Percentiles rank a stretch among this genome's conserved stretches.
Evolutionary conservation across 768 basidiomycete species (phyloP).

Genomic region (Paxillus rubicundulus): DNA sequence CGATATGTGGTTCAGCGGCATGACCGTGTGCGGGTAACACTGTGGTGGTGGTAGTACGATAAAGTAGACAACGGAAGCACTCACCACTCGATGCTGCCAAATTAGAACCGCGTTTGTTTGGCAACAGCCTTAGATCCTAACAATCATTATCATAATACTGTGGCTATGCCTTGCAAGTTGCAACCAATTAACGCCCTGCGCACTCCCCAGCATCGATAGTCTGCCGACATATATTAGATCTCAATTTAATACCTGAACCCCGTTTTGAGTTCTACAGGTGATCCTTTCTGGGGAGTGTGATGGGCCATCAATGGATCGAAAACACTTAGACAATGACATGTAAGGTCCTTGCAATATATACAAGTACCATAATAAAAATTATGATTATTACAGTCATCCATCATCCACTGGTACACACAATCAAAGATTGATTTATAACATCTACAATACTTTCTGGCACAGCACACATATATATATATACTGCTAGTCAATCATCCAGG

Average conservation of each 20-base stretch:
- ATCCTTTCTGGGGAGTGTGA: too few relatives aligned
- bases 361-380: too few relatives aligned
- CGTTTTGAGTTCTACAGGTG: too few relatives aligned
- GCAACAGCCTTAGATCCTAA: conserved; percentile 13
- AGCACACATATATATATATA: not conserved
- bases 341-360: too few relatives aligned
- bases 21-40: not conserved
- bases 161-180: too few relatives aligned
- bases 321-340: too few relatives aligned
- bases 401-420: not conserved
- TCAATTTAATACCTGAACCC: too few relatives aligned
- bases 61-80: not conserved
- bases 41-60: not conserved
- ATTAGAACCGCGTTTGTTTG: conserved; percentile 11
- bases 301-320: too few relatives aligned
- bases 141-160: not conserved
- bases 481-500: not conserved
- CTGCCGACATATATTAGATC: too few relatives aligned
- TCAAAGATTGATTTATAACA: not conserved
- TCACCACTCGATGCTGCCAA: conserved; percentile 14
- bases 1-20: conserved; percentile 40
- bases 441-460: not conserved
- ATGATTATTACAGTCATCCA: not conserved
- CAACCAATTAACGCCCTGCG: too few relatives aligned
- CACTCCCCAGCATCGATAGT: too few relatives aligned